Percentiles rank a stretch among this genome's conserved stretches.
These are phyloP conservation scores for Microbotryum silenes-acaulis DNA, from an alignment of 1,284 basidiomycete species.

Conservation along the genomic window DNA sequence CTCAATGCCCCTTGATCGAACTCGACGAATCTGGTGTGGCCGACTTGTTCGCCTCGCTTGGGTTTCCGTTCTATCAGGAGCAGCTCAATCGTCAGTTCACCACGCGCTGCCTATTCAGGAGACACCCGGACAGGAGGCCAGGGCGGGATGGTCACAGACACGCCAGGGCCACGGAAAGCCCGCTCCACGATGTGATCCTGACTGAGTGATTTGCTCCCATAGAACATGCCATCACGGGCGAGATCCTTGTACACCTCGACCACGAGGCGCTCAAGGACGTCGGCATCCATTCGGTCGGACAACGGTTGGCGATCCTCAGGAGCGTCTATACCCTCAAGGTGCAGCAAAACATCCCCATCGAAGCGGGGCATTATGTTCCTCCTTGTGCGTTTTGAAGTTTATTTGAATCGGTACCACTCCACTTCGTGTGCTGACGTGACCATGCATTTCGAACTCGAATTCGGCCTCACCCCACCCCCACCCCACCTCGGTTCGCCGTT, in stretches of 20 bases:
- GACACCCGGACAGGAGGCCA: too few relatives aligned
- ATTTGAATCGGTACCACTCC: neutral
- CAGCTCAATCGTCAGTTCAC: slow-evolving; percentile 44
- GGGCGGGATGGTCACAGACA: too few relatives aligned
- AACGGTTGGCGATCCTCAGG: slow-evolving; percentile 78
- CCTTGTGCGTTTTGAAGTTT: slow-evolving; percentile 56
- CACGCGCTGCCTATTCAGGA: too few relatives aligned
- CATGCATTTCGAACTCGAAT: neutral
- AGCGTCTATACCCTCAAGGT: slow-evolving; percentile 81
- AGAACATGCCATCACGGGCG: slow-evolving; percentile 87
- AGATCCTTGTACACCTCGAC: slow-evolving; percentile 73
- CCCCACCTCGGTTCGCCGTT: neutral
- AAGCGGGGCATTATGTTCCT: slow-evolving; percentile 77
- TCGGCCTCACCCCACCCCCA: neutral
- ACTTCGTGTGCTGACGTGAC: too few relatives aligned
- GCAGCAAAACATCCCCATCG: slow-evolving; percentile 70
- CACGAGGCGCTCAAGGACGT: slow-evolving; percentile 72
- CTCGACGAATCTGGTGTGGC: slow-evolving; percentile 80
- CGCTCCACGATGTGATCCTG: neutral
- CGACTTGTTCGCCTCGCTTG: slow-evolving; percentile 61
- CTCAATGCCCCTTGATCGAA: slow-evolving; percentile 48
- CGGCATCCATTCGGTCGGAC: slow-evolving; percentile 71
- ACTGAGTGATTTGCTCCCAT: neutral
- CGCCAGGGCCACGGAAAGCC: neutral
- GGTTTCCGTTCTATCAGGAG: slow-evolving; percentile 69